phyloP scores from a whole-genome alignment of 164 flowering plant genomes.

The Warburgia ugandensis region DNA sequence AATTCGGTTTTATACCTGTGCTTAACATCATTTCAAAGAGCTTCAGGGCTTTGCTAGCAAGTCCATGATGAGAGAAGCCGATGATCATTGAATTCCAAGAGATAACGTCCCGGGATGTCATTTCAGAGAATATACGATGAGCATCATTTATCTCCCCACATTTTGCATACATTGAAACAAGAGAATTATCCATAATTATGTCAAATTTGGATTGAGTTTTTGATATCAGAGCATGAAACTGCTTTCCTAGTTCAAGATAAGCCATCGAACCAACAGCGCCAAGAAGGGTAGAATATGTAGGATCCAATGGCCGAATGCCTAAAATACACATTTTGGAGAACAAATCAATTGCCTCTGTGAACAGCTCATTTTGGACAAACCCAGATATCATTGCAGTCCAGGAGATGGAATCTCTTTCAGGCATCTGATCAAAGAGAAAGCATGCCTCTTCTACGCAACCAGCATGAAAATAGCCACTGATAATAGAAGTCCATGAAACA shows the following conservation, averaged over 20 bases:
- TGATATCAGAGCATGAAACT: conserved; percentile 29
- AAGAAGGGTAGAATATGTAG: conserved; percentile 38
- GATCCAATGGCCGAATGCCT: conserved; percentile 28
- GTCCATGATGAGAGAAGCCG: conserved; percentile 43
- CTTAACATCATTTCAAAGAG: conserved; percentile 28
- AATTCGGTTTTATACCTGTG: conserved; percentile 27
- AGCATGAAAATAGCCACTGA: conserved; percentile 36
- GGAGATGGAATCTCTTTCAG: conserved; percentile 40
- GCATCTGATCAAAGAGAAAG: conserved; percentile 39
- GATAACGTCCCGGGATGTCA: conserved; percentile 32
- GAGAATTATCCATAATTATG: conserved; percentile 34
- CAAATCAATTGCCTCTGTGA: conserved; percentile 28
- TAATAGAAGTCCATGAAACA: conserved; percentile 54
- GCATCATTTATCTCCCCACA: conserved; percentile 44
- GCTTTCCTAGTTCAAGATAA: conserved; percentile 39
- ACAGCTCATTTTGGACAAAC: conserved; percentile 40
- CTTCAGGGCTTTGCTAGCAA: conserved; percentile 24
- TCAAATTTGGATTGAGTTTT: conserved; percentile 27
- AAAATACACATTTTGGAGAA: conserved; percentile 31
- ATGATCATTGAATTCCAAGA: conserved; percentile 69
- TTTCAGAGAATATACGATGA: conserved; percentile 24
- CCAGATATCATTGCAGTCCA: conserved; percentile 66
- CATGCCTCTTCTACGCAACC: conserved; percentile 40
- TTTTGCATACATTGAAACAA: conserved; percentile 57
- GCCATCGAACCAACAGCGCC: conserved; percentile 55